Percentiles rank a stretch among this genome's conserved stretches.
These are phyloP conservation scores for Hysterangium stoloniferum DNA, from an alignment of 768 basidiomycete species.

Conservation along the genomic window DNA sequence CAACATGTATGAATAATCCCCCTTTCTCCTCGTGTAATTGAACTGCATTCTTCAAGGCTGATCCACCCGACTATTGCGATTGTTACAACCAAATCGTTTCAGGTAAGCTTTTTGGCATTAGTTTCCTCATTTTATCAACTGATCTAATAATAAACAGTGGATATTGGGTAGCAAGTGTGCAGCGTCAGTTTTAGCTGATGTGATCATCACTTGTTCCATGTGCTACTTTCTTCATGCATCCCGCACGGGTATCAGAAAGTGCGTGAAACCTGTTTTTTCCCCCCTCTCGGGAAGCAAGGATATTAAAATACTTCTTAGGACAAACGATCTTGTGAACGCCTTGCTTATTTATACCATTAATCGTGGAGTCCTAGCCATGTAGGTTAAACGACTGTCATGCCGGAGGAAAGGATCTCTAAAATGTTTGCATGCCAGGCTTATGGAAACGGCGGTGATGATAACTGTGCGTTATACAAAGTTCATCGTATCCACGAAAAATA, in stretches of 20 bases:
- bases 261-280: not conserved
- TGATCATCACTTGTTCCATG: not conserved
- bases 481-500: not conserved
- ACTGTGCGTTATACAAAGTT: not conserved
- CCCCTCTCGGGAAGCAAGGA: too few species aligned
- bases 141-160: not conserved
- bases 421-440: too few species aligned
- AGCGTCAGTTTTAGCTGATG: not conserved
- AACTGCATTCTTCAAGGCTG: too few species aligned
- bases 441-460: not conserved
- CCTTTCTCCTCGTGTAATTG: too few species aligned
- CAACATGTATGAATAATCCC: too few species aligned
- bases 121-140: not conserved
- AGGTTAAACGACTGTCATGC: too few species aligned
- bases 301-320: conserved; percentile 27
- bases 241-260: not conserved
- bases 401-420: too few species aligned
- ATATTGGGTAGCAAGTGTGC: not conserved
- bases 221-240: not conserved
- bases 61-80: not conserved
- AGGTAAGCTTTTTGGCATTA: not conserved
- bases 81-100: not conserved
- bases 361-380: conserved; percentile 34
- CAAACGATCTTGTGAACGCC: conserved; percentile 39
- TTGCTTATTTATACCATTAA: conserved; percentile 48